A percentile compares a stretch with the other conserved stretches of the same genome.
phyloP scores from a whole-genome alignment of 257 asterid genomes.

The Forsythia viridissima region DNA sequence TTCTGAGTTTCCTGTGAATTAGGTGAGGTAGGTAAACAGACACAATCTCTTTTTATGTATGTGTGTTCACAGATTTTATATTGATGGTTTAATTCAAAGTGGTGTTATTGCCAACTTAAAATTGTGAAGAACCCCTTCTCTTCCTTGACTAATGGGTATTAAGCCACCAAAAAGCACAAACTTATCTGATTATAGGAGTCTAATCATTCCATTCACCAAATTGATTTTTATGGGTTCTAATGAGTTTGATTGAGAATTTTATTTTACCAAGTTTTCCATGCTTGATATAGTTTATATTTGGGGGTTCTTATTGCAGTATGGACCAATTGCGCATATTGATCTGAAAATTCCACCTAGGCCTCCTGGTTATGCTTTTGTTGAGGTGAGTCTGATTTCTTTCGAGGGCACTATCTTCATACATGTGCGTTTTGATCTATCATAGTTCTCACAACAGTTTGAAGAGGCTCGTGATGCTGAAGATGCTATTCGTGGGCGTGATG shows the following conservation, averaged over 20 bases:
- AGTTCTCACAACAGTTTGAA: slow-evolving; percentile 62
- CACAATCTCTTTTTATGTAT: background rate
- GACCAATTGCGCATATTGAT: slow-evolving; percentile 86
- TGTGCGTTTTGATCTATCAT: background rate
- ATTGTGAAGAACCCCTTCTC: background rate
- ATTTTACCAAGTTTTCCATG: background rate
- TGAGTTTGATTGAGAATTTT: background rate
- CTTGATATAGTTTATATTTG: slow-evolving; percentile 13
- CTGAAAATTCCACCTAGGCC: slow-evolving; percentile 96
- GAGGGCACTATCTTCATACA: slow-evolving; percentile 1
- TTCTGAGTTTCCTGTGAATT: background rate
- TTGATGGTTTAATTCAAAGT: background rate
- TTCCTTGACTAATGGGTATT: background rate
- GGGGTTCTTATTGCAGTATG: slow-evolving; percentile 63
- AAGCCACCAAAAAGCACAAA: background rate
- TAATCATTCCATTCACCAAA: background rate
- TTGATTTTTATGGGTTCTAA: background rate
- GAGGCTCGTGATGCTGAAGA: slow-evolving; percentile 98
- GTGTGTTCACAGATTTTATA: background rate
- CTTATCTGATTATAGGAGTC: background rate
- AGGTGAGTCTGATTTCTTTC: slow-evolving; percentile 45
- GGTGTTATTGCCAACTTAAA: background rate
- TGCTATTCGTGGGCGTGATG: slow-evolving; percentile 99
- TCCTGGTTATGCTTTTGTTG: slow-evolving; percentile 99
- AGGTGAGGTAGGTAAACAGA: background rate